Evolutionary conservation across 441 rosid species (phyloP).

Genomic region (Eruca vesicaria): DNA sequence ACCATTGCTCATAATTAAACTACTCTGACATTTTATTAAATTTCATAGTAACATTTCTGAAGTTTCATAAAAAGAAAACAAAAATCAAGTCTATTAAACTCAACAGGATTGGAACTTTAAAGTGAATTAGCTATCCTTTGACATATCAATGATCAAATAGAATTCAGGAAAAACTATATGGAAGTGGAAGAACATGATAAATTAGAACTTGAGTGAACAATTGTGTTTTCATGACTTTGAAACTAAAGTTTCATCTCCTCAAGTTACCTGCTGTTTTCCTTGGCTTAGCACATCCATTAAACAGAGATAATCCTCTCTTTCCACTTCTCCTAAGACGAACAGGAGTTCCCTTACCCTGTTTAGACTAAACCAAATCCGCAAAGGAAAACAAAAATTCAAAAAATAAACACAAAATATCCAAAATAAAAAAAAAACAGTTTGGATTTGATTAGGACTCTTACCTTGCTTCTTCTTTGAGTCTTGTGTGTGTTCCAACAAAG

Average conservation of each 20-base stretch:
- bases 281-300: constrained; percentile 67
- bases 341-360: constrained; percentile 57
- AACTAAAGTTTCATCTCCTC: constrained; percentile 41
- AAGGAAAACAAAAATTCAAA: too few relatives aligned
- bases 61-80: constrained; percentile 10
- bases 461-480: constrained; percentile 60
- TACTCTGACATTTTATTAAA: not conserved
- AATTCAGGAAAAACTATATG: not conserved
- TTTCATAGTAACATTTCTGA: not conserved
- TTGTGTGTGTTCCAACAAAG: constrained; percentile 78
- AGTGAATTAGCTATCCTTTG: constrained; percentile 17
- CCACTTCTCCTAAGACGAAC: constrained; percentile 45
- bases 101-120: constrained; percentile 22
- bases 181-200: constrained; percentile 14
- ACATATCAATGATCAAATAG: constrained; percentile 3
- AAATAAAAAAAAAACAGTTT: too few relatives aligned
- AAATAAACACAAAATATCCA: too few relatives aligned
- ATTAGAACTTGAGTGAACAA: constrained; percentile 16
- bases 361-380: constrained; percentile 10
- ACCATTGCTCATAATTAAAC: not conserved
- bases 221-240: not conserved
- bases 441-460: too few relatives aligned
- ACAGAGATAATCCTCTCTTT: constrained; percentile 58
- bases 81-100: constrained; percentile 16
- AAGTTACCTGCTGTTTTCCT: constrained; percentile 60